Evolutionary conservation across 2,329 filamentous ascomycete genomes (phyloP), one percentile per base, ranked within the genome.

Genomic region (Dothidotthia symphoricarpi): DNA sequence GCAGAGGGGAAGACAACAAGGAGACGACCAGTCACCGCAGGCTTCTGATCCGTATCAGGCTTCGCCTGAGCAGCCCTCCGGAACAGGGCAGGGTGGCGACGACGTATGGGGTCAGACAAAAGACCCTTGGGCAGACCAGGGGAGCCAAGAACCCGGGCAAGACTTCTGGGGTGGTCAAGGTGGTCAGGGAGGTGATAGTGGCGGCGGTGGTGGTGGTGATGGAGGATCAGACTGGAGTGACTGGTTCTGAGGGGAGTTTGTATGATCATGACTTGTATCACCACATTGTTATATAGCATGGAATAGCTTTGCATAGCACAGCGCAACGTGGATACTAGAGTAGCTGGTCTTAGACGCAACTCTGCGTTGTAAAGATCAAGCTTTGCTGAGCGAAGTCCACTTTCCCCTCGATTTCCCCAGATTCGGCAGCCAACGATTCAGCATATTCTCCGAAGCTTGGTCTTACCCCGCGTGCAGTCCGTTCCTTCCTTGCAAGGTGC

Each of bases 1-100:
- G 77, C 75, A 78, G 43, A 61, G 77, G 43, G 73, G 75, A 2
- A 62, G 69, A 48, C 41, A 49, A 27, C 39, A 44, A 22, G 41
- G 35, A n/a, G 59, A 63, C 29, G 42, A 54, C 16, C 48, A 54
- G 31, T 63, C 59, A 15, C 55, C 58, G n/a, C 55, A 59, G 34
- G 45, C 53, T 15, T 36, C 39, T 4, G 51, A 63, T 30, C 51
- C 56, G 3, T 52, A 56, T 24, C 46, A 51, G 22, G 38, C 47
- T 14, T 39, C 48, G 11, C 39, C 43, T 6, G 55, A 51, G 19
- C 45, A 59, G 25, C 55, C 55, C 32, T 45, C 49, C 17, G 47
- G 38, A 19, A 32, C 33, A n/a, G 33, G 16, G 13, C 48, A 51
- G 31, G 31, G 42, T 1, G 47, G 47, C 17, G 55, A 56, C 7